Evolutionary conservation across 2,329 filamentous ascomycete genomes (phyloP), one percentile per base, ranked within the genome.

Genomic region (Colletotrichum sp.): DNA sequence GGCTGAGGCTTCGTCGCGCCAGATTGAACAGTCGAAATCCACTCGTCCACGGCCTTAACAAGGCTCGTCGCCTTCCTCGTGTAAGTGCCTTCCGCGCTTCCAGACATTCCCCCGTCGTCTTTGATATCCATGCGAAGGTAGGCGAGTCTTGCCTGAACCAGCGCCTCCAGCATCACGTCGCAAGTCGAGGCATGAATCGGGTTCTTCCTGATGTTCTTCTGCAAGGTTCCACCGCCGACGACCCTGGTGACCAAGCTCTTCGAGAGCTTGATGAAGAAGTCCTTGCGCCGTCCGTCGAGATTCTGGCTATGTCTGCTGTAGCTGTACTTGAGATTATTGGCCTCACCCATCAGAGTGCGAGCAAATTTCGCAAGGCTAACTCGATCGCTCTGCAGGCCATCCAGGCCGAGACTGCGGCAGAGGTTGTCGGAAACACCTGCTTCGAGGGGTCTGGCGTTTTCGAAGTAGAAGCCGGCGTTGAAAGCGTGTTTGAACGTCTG

Each of bases 81-180:
- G 30, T 61, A 34, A 0, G 28, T 21, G 4, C 58, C 58, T 3
- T 61, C 58, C 58, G 10, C 43, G 43, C 43, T 52, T 52, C 30
- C 26, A 34, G n/a, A 28, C 30, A n/a, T 9, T n/a, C 30, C 16
- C 28, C n/a, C 58, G 18, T 32, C 16, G 3, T 61, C 58, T 10
- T 34, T 13, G 18, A 61, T 9, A 13, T 34, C 58, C 58, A 61
- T 61, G 26, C 58, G 58, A 32, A 61, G 58, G 18, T 61, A 61
- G 18, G 28, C 16, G 1, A 61, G 18, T 13, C 58, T 28, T 13
- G 28, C 58, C 18, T 61, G 26, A 16, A 32, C 28, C 18, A 61
- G 18, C 5, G 28, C 18, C 18, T 34, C 30, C 16, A 61, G 58
- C 28, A 61, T 61, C 18, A 32, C 58, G 4, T 61, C 58, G 30